phyloP scores from a whole-genome alignment of 1,139 yeast species.

The Scheffersomyces lignicola region DNA sequence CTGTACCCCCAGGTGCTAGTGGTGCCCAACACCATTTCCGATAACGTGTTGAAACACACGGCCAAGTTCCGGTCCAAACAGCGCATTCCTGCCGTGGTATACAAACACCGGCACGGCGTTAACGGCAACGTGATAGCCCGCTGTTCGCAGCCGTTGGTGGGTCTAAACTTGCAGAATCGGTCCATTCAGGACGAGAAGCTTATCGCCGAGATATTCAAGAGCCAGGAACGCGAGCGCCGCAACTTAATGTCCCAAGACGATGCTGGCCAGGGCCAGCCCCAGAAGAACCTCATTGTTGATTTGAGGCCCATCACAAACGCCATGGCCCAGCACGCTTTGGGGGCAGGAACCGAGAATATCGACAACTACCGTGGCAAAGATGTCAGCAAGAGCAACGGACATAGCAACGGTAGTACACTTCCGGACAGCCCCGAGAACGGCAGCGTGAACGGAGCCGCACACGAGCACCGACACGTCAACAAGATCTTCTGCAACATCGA shows the following conservation, averaged over 20 bases:
- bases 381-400: slow-evolving; percentile 11
- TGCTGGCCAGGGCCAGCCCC: slow-evolving; percentile 38
- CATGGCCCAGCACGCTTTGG: slow-evolving; percentile 93
- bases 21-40: slow-evolving; percentile 76
- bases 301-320: slow-evolving; percentile 93
- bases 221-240: slow-evolving; percentile 36
- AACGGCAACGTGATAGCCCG: slow-evolving; percentile 78
- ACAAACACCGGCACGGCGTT: slow-evolving; percentile 56
- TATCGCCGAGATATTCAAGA: slow-evolving; percentile 67
- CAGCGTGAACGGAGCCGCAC: slow-evolving; percentile 5
- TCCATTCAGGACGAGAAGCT: slow-evolving; percentile 90
- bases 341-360: slow-evolving; percentile 95
- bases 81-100: slow-evolving; percentile 80
- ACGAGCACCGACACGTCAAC: slow-evolving; percentile 28
- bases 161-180: slow-evolving; percentile 75
- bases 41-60: slow-evolving; percentile 79
- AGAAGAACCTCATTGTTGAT: slow-evolving; percentile 78
- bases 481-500: slow-evolving; percentile 88
- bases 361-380: slow-evolving; percentile 64
- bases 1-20: slow-evolving; percentile 72
- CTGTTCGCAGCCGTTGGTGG: slow-evolving; percentile 92
- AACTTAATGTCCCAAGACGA: slow-evolving; percentile 15
- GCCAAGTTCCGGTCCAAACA: slow-evolving; percentile 82
- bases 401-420: neutral
- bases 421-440: slow-evolving; percentile 4